Conservation (phyloP, 2,329 filamentous ascomycete species). For the Fusarium sp. region DNA sequence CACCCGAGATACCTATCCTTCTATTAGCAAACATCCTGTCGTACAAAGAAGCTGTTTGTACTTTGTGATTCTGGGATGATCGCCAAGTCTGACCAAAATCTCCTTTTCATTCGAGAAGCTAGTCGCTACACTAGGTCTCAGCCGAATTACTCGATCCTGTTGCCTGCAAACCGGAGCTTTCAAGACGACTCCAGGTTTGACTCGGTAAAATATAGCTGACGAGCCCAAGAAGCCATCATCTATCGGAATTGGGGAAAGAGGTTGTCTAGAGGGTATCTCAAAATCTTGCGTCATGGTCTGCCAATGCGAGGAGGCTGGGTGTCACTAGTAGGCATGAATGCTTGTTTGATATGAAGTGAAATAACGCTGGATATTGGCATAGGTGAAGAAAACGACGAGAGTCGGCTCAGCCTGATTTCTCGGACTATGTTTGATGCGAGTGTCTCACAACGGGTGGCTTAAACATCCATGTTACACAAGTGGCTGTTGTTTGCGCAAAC, state of each 20-base stretch:
- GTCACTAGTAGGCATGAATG: not conserved
- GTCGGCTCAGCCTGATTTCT: not conserved
- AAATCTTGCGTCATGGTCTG: not conserved
- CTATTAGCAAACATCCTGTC: not conserved
- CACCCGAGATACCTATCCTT: not conserved
- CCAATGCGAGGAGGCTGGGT: not conserved
- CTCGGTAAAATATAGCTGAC: not conserved
- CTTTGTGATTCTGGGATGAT: not conserved
- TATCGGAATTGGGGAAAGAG: not conserved
- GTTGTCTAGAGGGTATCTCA: not conserved
- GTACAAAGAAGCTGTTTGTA: fast-evolving
- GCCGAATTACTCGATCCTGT: not conserved
- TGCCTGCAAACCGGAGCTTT: not conserved
- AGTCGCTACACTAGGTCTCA: not conserved
- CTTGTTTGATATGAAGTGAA: not conserved
- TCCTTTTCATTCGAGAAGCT: not conserved
- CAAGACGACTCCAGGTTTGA: not conserved
- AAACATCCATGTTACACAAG: not conserved
- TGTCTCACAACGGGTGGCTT: not conserved
- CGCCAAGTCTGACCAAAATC: not conserved
- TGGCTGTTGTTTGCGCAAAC: not conserved
- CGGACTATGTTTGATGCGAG: not conserved
- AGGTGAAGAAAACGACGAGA: not conserved
- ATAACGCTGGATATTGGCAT: not conserved
- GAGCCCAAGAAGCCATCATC: not conserved